phyloP scores from a whole-genome alignment of 495 filamentous ascomycete species.

The Cairneyella variabilis region DNA sequence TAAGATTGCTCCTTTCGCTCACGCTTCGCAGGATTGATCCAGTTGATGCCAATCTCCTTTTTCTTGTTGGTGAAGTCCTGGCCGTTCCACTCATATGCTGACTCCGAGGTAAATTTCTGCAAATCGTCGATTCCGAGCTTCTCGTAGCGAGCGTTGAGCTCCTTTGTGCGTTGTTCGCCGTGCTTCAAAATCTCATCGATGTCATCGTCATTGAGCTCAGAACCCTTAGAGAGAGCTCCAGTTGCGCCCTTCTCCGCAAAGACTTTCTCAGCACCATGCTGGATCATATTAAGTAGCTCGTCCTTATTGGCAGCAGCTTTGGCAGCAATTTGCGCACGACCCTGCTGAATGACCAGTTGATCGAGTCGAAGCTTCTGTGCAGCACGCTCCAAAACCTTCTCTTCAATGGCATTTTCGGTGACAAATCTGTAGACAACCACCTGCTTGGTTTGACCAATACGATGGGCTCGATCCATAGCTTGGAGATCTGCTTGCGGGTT shows the following conservation, averaged over 20 bases:
- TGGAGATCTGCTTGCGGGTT: constrained; percentile 98
- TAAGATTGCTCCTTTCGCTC: constrained; percentile 98
- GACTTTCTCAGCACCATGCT: constrained; percentile 93
- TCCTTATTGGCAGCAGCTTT: constrained; percentile 90
- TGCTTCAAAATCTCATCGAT: constrained; percentile 83
- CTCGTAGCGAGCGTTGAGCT: constrained; percentile 89
- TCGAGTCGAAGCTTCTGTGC: constrained; percentile 97
- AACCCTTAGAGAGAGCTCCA: constrained; percentile 52
- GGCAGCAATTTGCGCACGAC: constrained; percentile 85
- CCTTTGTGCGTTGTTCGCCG: constrained; percentile 83
- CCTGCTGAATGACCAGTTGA: constrained; percentile 99
- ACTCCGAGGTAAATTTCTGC: constrained; percentile 96
- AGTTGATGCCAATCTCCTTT: constrained; percentile 90
- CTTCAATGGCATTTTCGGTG: constrained; percentile 96
- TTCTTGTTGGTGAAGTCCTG: constrained; percentile 88
- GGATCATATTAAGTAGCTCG: constrained; percentile 95
- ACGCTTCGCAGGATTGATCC: constrained; percentile 98
- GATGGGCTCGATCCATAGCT: constrained; percentile 97
- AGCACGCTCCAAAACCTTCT: constrained; percentile 95
- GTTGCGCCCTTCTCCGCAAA: constrained; percentile 67
- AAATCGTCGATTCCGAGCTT: constrained; percentile 98
- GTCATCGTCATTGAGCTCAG: constrained; percentile 75
- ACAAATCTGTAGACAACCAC: constrained; percentile 95
- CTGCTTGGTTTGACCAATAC: constrained; percentile 98
- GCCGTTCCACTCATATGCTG: constrained; percentile 98